Evolutionary conservation across 2,329 filamentous ascomycete species (phyloP), one percentile per base, ranked within the genome.

Genomic region (Aspergillus sp.): DNA sequence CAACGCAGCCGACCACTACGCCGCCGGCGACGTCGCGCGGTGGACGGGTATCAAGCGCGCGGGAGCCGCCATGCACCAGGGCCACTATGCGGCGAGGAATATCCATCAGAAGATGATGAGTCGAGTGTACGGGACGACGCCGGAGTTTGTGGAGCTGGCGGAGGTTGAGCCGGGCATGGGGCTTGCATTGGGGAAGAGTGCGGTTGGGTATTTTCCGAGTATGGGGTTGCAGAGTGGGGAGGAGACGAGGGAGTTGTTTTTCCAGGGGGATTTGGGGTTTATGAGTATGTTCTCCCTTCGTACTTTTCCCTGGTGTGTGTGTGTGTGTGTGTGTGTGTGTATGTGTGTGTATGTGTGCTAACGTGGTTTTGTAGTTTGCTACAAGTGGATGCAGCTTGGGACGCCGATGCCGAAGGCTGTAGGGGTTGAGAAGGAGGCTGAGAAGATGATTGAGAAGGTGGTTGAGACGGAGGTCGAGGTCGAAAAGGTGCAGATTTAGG

Each of bases 31-130:
- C 71, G 79, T 91, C 17, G 85, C 84, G 34, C 79, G 81, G 52
- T 93, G 91, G 91, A 85, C 88, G 0, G 91, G 90, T 48, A 92
- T 94, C 79, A 93, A 92, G 80, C 88, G 91, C 49, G 91, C 89
- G 69, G 91, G 91, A 25, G 85, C 82, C 17, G 91, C 91, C 38
- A 91, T 93, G 84, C 85, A 90, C 71, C 87, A 89, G 81, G 91
- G 90, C 43, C 85, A 88, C 69, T 82, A 84, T 63, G 85, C 85
- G 3, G 90, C 87, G 7, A 76, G 83, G 57, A 93, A 93, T 72
- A 84, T 90, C 57, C 84, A 91, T 76, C 85, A 89, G 76, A 78
- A 82, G 25, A 86, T 91, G 71, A 73, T 86, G 49, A 71, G 78
- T 57, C 73, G 80, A 55, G 73, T 76, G 25, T 73, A 68, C 19